Percentiles rank a stretch among this genome's conserved stretches.
Conservation (phyloP, 108 stramenopile species). For the Conticribra weissflogii region DNA sequence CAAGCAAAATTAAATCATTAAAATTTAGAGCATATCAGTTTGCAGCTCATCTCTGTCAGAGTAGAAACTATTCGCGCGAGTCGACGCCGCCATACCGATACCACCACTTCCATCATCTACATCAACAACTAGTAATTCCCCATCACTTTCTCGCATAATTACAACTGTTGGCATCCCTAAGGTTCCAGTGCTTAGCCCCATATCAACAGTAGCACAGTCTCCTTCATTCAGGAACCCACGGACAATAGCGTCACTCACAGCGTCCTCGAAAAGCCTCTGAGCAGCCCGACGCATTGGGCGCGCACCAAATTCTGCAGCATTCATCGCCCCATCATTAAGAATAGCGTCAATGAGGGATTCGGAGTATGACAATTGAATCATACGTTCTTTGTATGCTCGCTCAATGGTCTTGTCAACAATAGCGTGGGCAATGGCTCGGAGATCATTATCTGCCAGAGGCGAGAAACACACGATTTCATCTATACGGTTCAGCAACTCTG, state of each 20-base stretch:
- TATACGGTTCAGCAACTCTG: conserved; percentile 98
- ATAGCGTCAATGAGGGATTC: conserved; percentile 60
- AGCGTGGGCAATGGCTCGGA: conserved; percentile 73
- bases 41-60: conserved; percentile 11
- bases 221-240: conserved; percentile 77
- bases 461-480: conserved; percentile 98
- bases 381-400: conserved; percentile 67
- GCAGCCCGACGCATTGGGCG: conserved; percentile 87
- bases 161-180: conserved; percentile 44
- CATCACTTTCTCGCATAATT: conserved; percentile 45
- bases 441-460: conserved; percentile 72
- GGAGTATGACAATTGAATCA: conserved; percentile 55
- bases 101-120: conserved; percentile 62
- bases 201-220: conserved; percentile 59
- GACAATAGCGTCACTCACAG: conserved; percentile 86
- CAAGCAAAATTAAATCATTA: too few relatives aligned
- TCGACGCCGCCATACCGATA: conserved; percentile 39
- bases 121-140: conserved; percentile 40
- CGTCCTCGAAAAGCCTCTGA: conserved; percentile 85
- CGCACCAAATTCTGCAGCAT: conserved; percentile 86
- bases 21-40: conserved; percentile 29
- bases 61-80: conserved; percentile 19
- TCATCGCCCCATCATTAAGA: conserved; percentile 67
- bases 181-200: conserved; percentile 27
- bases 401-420: conserved; percentile 63